Evolutionary conservation across 2,329 filamentous ascomycete species (phyloP), one percentile per base, ranked within the genome.

Genomic region (Blastomyces silverae): DNA sequence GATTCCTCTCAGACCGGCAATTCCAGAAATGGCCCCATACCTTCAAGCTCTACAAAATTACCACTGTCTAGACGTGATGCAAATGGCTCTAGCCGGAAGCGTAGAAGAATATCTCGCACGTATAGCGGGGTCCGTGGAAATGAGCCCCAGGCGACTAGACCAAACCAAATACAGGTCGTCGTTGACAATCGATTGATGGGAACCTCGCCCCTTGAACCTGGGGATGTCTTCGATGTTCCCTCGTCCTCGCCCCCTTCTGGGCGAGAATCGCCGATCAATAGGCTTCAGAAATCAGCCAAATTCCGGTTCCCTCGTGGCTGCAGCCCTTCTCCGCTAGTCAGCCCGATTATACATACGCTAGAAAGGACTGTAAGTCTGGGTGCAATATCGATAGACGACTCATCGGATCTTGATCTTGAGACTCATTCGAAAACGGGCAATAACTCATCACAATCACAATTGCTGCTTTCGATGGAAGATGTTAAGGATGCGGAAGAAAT

Each of bases 201-300:
- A 22, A 55, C n/a, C 15, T 61, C 44, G 17, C 62, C 64, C 20
- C 63, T 42, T 13, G 64, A 61, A 11, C 64, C 34, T 59, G 28
- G 57, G 6, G 69, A 69, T 37, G 64, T 75, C 3, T 75, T 73
- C 55, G 73, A 79, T 65, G 66, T 77, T 31, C 73, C 72, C 7
- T 73, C 70, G 39, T 81, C 79, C 31, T 78, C 80, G 20, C 78
- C 79, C 42, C 71, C 70, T 22, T 78, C 78, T 42, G 73, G 73
- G 4, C 75, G 71, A 64, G 65, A 67, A 1, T 74, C 74, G 22
- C 75, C 76, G 1, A 62, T 58, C 20, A 48, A 39, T 53, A 37
- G 61, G n/a, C 67, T 66, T 17, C 71, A 68, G 39, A 64, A 59
- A 25, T 66, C 68, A 28, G 69, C 70, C 39, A 71, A 67, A 22